Conservation (phyloP, 2,329 filamentous ascomycete genomes). For the Xylaria sp. region DNA sequence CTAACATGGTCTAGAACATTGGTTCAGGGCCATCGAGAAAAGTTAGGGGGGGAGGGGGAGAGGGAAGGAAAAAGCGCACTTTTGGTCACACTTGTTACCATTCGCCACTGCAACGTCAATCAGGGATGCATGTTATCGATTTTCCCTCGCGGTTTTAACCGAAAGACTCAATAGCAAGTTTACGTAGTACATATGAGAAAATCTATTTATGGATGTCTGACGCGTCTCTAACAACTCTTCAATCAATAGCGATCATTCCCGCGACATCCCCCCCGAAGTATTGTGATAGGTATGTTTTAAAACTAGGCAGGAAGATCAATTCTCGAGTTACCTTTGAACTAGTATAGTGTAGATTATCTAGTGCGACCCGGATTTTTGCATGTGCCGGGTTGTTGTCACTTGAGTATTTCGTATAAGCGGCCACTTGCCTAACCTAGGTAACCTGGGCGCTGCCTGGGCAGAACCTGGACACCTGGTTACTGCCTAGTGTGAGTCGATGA, state of each 20-base stretch:
- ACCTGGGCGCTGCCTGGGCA: too few species aligned
- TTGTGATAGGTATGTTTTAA: too few species aligned
- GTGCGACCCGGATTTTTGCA: too few species aligned
- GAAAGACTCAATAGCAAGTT: slow-evolving; percentile 1
- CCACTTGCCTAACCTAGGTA: too few species aligned
- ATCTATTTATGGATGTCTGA: slow-evolving; percentile 24
- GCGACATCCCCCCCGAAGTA: too few species aligned
- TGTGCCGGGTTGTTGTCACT: too few species aligned
- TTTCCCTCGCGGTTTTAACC: not conserved
- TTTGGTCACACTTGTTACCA: not conserved
- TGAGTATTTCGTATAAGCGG: too few species aligned
- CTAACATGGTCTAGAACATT: not conserved
- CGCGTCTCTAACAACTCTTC: not conserved
- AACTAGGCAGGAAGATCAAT: not conserved
- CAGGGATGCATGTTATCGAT: not conserved
- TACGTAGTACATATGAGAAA: slow-evolving; percentile 1
- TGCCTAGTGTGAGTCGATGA: not conserved
- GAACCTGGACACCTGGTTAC: not conserved
- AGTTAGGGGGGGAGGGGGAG: not conserved
- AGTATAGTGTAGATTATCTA: too few species aligned
- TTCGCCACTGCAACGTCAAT: not conserved
- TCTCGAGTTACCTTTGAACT: not conserved
- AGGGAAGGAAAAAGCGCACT: not conserved
- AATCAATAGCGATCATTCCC: not conserved
- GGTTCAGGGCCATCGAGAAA: not conserved